Base-by-base conservation (phyloP, 2,329 filamentous ascomycete genomes). In the Colletotrichum sansevieriae region DNA sequence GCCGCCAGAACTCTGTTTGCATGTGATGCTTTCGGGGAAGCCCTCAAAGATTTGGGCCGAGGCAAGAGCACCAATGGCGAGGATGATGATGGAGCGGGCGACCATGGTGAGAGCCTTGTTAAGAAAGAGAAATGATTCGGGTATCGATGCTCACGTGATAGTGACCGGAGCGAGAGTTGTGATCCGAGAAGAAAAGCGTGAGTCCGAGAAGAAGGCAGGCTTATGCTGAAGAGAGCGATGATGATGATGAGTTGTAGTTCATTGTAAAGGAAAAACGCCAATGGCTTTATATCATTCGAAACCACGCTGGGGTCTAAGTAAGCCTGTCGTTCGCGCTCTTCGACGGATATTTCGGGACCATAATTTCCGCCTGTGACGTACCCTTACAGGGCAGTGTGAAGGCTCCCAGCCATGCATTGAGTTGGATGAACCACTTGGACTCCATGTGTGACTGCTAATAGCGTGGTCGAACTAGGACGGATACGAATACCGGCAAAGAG, bases 11-110 rank as follows among this genome's bases (percentile, higher is more conserved):
- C 22, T 39, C 3, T 63, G 60, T 49, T 55, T 20, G 60, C 60
- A 63, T 3, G 22, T 29, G 18, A 63, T 22, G 51, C 43, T 55
- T 12, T 41, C 25, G 60, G 60, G 60, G 29, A 63, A 63, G 11
- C 60, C 60, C 49, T 54, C 20, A 2, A 63, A 41, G 13, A 13
- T 63, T 15, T 55, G 41, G 2, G 60, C 60, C 8, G 51, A 56
- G 39, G 60, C 60, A 25, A 63, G 25, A 29, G 60, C 60, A n/a
- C 49, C 41, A 18, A 63, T 15, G 10, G 37, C 15, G 18, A 49
- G 18, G 9, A 56, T 9, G 3, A 56, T 13, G 25, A 63, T n/a
- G 18, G 60, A 13, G 13, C 39, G 49, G 25, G 49, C 60, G 60
- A 55, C 25, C 60, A 56, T 63, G 18, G 46, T 56, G 51, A 37